A percentile compares a stretch with the other conserved stretches of the same genome.
These are phyloP conservation scores for Phialophora chinensis DNA, from an alignment of 2,329 filamentous ascomycete species.

Conservation along the genomic window DNA sequence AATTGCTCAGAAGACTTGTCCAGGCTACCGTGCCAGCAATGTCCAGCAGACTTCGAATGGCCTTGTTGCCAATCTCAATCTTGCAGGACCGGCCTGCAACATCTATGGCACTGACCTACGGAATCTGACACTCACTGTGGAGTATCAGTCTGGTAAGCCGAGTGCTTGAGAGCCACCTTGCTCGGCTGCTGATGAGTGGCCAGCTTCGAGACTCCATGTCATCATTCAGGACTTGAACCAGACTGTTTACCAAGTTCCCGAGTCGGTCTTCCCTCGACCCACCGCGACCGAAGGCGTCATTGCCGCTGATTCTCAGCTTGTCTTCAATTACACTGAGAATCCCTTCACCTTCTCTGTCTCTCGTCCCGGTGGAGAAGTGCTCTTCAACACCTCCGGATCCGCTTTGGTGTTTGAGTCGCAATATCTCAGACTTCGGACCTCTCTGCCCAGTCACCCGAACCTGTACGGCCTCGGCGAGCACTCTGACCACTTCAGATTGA, in stretches of 20 bases:
- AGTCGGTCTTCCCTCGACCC: slow-evolving; percentile 70
- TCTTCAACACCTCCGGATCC: slow-evolving; percentile 73
- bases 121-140: slow-evolving; percentile 63
- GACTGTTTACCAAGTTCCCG: slow-evolving; percentile 75
- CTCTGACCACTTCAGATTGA: slow-evolving; percentile 71
- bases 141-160: slow-evolving; percentile 63
- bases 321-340: slow-evolving; percentile 58
- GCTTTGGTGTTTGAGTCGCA: slow-evolving; percentile 77
- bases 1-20: slow-evolving; percentile 40
- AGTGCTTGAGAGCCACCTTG: slow-evolving; percentile 21
- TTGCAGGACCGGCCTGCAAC: slow-evolving; percentile 71
- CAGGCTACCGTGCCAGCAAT: slow-evolving; percentile 49
- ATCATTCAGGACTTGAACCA: slow-evolving; percentile 74
- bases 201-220: slow-evolving; percentile 73
- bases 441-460: slow-evolving; percentile 70
- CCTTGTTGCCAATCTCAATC: slow-evolving; percentile 71
- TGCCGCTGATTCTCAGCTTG: slow-evolving; percentile 44
- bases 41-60: slow-evolving; percentile 48
- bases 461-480: slow-evolving; percentile 83
- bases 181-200: not conserved
- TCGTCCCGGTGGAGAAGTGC: slow-evolving; percentile 44
- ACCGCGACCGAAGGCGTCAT: slow-evolving; percentile 53
- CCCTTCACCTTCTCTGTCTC: slow-evolving; percentile 72
- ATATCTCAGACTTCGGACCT: slow-evolving; percentile 74
- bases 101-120: slow-evolving; percentile 64